Conservation (phyloP, 2,329 filamentous ascomycete genomes). For the Cercospora janseana region DNA sequence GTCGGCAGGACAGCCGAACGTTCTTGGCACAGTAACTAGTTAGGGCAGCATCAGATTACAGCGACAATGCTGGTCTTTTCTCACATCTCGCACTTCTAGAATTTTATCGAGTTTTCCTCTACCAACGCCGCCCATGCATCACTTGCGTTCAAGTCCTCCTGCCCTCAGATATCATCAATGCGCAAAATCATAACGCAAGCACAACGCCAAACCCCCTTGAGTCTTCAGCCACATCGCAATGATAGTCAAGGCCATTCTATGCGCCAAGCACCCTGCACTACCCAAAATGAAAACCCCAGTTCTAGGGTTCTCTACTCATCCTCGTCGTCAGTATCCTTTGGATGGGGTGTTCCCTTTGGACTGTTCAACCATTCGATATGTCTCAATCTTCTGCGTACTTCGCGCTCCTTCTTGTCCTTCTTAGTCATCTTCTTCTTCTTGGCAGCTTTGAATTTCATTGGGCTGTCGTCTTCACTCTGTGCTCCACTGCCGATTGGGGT, state of each 20-base stretch:
- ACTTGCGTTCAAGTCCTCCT: background rate
- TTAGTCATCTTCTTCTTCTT: slow-evolving; percentile 99
- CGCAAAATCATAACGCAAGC: slow-evolving; percentile 1
- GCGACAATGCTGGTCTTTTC: background rate
- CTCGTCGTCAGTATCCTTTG: slow-evolving; percentile 75
- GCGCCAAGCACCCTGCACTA: slow-evolving; percentile 15
- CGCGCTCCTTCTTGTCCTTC: slow-evolving; percentile 90
- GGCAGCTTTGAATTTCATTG: slow-evolving; percentile 86
- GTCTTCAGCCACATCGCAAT: slow-evolving; percentile 3
- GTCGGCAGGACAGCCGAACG: background rate
- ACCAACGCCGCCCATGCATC: slow-evolving; percentile 9
- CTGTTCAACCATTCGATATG: slow-evolving; percentile 73
- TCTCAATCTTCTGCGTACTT: slow-evolving; percentile 79
- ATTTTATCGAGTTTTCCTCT: slow-evolving; percentile 5
- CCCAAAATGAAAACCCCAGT: background rate
- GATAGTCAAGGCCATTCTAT: background rate
- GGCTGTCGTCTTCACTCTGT: slow-evolving; percentile 70
- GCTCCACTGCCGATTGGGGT: slow-evolving; percentile 36
- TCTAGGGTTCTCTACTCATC: slow-evolving; percentile 35
- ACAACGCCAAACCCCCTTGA: slow-evolving; percentile 9
- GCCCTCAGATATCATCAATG: slow-evolving; percentile 4
- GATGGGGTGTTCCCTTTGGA: slow-evolving; percentile 73
- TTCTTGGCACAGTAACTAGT: background rate
- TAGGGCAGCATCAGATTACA: background rate
- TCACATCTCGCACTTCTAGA: slow-evolving; percentile 4